Conservation (phyloP, 352 stramenopile species). For the Globisporangium barbulae region DNA sequence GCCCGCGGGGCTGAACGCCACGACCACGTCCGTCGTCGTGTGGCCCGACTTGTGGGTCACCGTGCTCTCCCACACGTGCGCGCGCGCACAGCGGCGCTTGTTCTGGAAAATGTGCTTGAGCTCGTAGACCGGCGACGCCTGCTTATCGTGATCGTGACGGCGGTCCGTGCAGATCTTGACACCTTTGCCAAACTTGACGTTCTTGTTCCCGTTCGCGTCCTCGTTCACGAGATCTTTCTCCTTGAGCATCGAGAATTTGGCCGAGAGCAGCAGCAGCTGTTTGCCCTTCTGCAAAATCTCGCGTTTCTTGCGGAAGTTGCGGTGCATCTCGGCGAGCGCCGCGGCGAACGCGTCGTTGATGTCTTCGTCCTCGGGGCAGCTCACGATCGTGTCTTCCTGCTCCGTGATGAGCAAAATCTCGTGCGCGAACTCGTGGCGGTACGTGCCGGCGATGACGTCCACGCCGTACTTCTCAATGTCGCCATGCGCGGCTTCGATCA, state of each 20-base stretch:
- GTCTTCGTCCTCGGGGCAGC: conserved; percentile 67
- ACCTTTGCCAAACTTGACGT: conserved; percentile 76
- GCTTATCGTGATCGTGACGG: conserved; percentile 15
- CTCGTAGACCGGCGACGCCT: conserved; percentile 66
- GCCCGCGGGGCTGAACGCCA: conserved; percentile 77
- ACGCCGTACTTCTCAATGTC: conserved; percentile 82
- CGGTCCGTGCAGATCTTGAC: conserved; percentile 76
- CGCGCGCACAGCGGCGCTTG: conserved; percentile 72
- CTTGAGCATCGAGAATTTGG: conserved; percentile 88
- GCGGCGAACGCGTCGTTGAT: conserved; percentile 80
- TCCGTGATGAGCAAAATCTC: conserved; percentile 80
- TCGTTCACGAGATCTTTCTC: conserved; percentile 84
- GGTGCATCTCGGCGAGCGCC: conserved; percentile 69
- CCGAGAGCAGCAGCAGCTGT: conserved; percentile 71
- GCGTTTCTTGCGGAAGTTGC: conserved; percentile 65
- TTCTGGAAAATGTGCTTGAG: conserved; percentile 87
- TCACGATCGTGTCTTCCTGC: conserved; percentile 80
- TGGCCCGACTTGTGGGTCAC: conserved; percentile 30
- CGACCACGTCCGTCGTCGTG: conserved; percentile 57
- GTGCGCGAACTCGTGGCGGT: conserved; percentile 37
- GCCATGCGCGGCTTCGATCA: conserved; percentile 60
- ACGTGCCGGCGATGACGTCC: conserved; percentile 69
- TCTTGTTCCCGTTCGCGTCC: conserved; percentile 84
- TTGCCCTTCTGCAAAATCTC: conserved; percentile 80
- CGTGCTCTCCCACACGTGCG: conserved; percentile 77